Evolutionary conservation across 1,139 yeast genomes (phyloP).

Genomic region (Pichia sp.): DNA sequence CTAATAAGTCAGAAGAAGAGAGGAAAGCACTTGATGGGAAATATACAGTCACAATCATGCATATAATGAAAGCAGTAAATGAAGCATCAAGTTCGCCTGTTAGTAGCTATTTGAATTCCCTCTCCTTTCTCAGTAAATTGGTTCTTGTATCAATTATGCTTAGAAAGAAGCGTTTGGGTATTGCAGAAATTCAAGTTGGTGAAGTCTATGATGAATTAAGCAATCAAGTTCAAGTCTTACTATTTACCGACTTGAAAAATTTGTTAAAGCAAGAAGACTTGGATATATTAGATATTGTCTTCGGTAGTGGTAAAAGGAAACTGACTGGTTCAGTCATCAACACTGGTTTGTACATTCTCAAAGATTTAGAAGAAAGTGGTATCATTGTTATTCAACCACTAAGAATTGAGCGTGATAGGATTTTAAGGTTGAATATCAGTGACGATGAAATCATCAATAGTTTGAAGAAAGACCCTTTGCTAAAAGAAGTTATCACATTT

Average conservation of each 20-base stretch:
- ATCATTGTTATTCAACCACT: slow-evolving; percentile 58
- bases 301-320: slow-evolving; percentile 20
- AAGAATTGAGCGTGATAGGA: slow-evolving; percentile 59
- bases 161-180: slow-evolving; percentile 59
- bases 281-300: slow-evolving; percentile 29
- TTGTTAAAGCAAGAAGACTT: slow-evolving; percentile 22
- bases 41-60: slow-evolving; percentile 57
- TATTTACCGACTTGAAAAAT: slow-evolving; percentile 23
- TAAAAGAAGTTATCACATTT: slow-evolving; percentile 27
- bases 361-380: slow-evolving; percentile 74
- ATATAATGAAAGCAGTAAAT: slow-evolving; percentile 68
- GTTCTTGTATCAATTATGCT: slow-evolving; percentile 61
- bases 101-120: slow-evolving; percentile 46
- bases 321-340: slow-evolving; percentile 17
- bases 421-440: slow-evolving; percentile 58
- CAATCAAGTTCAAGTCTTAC: slow-evolving; percentile 23
- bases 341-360: slow-evolving; percentile 46
- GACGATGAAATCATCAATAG: slow-evolving; percentile 62
- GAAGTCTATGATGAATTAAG: slow-evolving; percentile 75
- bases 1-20: slow-evolving; percentile 25
- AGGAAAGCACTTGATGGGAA: slow-evolving; percentile 31
- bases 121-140: slow-evolving; percentile 67
- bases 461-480: slow-evolving; percentile 46
- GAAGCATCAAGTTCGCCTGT: slow-evolving; percentile 77
- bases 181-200: slow-evolving; percentile 65